Evolutionary conservation across 2,329 filamentous ascomycete genomes (phyloP), one percentile per base, ranked within the genome.

Genomic region (Neopestalotiopsis clavispora): DNA sequence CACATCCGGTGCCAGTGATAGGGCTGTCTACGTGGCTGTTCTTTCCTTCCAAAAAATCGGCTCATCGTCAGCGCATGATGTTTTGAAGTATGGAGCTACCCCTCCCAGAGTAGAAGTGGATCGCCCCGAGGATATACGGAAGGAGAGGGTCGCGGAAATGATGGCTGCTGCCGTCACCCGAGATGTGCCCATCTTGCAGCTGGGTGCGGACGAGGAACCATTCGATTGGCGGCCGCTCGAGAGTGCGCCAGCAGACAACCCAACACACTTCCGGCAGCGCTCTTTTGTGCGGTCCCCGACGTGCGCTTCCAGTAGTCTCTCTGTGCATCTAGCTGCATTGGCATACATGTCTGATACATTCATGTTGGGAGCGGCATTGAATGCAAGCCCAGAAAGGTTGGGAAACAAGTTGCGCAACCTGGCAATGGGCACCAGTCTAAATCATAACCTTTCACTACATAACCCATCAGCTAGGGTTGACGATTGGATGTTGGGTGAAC

Each of bases 391-490:
- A 2, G 23, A 14, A 9, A 56, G 32, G 1, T 61, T 68, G 13
- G 69, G 70, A 1, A 13, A 52, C 13, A 38, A 60, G 2, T 12
- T 65, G 4, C 30, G 63, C 4, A 72, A 72, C 38, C 45, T 73
- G 4, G 42, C 69, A 3, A 59, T 72, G 66, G 70, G 17, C 13
- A 60, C 67, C 4, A 73, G 49, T 23, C 68, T 73, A 5, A 72
- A 64, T 23, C 71, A 71, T 40, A 70, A 59, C 17, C n/a, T 72
- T 4, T 68, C 67, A 2, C 69, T 73, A 17, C 72, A 72, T 23
- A 66, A 71, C 20, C 52, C 66, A 7, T 4, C 23, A 1, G 65
- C 30, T 1, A 34, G 45, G n/a, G 66, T 67, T 0, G 66, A 72
- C 45, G 30, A 67, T 13, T 71, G 71, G 69, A 58, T 71, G 4